Conservation (phyloP, 768 basidiomycete genomes). For the Auricularia cornea region DNA sequence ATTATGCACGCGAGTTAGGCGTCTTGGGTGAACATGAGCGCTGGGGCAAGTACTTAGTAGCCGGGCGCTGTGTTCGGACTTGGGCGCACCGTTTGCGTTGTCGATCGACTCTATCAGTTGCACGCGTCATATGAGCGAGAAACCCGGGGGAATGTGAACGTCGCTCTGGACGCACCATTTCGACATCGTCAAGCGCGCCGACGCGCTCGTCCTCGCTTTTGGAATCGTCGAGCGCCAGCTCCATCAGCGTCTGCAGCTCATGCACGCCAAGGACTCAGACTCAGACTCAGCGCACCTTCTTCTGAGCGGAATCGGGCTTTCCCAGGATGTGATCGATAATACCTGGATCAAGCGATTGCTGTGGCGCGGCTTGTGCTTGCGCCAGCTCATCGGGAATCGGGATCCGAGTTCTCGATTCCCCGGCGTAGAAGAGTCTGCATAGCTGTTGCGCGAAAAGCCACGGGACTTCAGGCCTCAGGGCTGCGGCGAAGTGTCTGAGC, state of each 20-base stretch:
- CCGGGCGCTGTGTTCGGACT: not conserved
- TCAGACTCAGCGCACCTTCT: conserved; percentile 54
- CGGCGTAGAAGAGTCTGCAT: conserved; percentile 80
- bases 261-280: too few species aligned
- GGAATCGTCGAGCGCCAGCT: conserved; percentile 48
- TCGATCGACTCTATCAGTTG: conserved; percentile 84
- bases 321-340: conserved; percentile 82
- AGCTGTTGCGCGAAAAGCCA: not conserved
- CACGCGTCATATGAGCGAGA: not conserved
- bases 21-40: not conserved
- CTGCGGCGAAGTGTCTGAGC: too few species aligned
- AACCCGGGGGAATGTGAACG: too few species aligned
- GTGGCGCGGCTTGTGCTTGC: conserved; percentile 21
- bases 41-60: not conserved
- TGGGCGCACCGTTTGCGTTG: conserved; percentile 69
- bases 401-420: conserved; percentile 63
- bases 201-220: conserved; percentile 52
- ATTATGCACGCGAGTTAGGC: too few species aligned
- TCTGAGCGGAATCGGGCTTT: conserved; percentile 68
- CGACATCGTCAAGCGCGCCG: conserved; percentile 70
- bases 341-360: conserved; percentile 61
- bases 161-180: conserved; percentile 72
- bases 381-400: conserved; percentile 15
- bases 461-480: not conserved
- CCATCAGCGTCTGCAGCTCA: conserved; percentile 9